Evolutionary conservation across 371 early-diverging fungal genomes (phyloP).

Genomic region (Lichtheimia corymbifera): DNA sequence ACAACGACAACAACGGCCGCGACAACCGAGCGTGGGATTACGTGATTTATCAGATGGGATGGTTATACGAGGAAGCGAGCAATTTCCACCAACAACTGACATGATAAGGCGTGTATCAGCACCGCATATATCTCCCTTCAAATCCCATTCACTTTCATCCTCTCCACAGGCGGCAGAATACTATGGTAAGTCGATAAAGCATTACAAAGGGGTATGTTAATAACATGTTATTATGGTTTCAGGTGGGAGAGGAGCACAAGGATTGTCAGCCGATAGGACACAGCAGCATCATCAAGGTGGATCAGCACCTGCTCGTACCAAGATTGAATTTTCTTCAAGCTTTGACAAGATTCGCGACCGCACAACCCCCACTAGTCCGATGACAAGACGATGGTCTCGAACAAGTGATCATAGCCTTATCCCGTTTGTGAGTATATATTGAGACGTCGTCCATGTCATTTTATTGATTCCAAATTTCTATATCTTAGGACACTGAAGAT

Average conservation of each 20-base stretch:
- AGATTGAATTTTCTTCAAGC: conserved; percentile 31
- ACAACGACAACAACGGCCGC: conserved; percentile 20
- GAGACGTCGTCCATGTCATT: not conserved
- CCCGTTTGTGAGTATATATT: conserved; percentile 8
- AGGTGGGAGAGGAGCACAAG: conserved; percentile 5
- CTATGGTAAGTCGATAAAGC: no score
- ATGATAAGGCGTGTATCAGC: conserved; percentile 44
- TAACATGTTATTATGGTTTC: not conserved
- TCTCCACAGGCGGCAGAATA: conserved; percentile 38
- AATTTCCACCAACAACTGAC: conserved; percentile 38
- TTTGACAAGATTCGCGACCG: conserved; percentile 28
- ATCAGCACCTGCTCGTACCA: conserved; percentile 9
- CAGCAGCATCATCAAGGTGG: not conserved
- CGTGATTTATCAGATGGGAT: conserved; percentile 7
- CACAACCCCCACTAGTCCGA: conserved; percentile 14
- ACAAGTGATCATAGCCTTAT: conserved; percentile 21
- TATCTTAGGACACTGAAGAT: conserved; percentile 33
- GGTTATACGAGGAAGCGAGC: conserved; percentile 18
- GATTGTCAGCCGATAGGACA: conserved; percentile 13
- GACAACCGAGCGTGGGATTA: conserved; percentile 16
- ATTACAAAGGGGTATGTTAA: no score
- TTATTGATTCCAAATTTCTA: no score
- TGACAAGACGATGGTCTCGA: conserved; percentile 21
- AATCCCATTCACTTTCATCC: conserved; percentile 68
- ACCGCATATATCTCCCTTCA: conserved; percentile 67